Conservation (phyloP, 2,329 filamentous ascomycete species). For the Cadophora malorum region DNA sequence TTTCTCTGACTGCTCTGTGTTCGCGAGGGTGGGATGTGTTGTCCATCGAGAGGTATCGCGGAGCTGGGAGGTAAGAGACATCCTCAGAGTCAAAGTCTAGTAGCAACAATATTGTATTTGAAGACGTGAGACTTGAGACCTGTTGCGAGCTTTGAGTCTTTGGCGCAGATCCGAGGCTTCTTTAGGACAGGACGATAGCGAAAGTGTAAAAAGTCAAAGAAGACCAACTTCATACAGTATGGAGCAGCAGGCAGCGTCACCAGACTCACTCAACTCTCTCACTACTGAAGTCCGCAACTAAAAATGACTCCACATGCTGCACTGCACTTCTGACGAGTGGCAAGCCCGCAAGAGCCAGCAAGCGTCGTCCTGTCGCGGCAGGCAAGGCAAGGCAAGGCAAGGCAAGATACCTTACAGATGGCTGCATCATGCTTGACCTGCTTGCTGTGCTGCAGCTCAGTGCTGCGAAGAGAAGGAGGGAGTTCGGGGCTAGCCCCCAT, state of each 20-base stretch:
- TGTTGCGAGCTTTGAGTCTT: not conserved
- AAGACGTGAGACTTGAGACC: not conserved
- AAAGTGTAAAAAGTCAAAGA: conserved; percentile 10
- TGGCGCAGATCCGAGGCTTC: not conserved
- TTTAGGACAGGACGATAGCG: not conserved
- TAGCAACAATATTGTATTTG: not conserved
- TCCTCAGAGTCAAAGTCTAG: not conserved
- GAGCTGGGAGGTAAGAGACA: not conserved
- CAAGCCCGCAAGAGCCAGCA: not conserved
- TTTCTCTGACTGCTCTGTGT: not conserved
- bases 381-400: too few species aligned
- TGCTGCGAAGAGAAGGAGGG: not conserved
- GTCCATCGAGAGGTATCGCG: not conserved
- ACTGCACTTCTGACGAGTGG: not conserved
- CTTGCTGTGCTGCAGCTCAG: not conserved
- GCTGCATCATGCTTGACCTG: not conserved
- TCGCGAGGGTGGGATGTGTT: conserved; percentile 1
- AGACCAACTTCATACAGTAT: not conserved
- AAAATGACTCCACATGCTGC: not conserved
- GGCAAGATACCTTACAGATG: not conserved
- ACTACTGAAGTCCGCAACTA: not conserved
- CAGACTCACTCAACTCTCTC: not conserved
- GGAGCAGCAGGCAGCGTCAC: not conserved
- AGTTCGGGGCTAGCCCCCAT: not conserved
- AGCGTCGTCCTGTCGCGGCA: too few species aligned